Conservation (phyloP, 2,329 filamentous ascomycete species). For the Fusarium drepaniforme region DNA sequence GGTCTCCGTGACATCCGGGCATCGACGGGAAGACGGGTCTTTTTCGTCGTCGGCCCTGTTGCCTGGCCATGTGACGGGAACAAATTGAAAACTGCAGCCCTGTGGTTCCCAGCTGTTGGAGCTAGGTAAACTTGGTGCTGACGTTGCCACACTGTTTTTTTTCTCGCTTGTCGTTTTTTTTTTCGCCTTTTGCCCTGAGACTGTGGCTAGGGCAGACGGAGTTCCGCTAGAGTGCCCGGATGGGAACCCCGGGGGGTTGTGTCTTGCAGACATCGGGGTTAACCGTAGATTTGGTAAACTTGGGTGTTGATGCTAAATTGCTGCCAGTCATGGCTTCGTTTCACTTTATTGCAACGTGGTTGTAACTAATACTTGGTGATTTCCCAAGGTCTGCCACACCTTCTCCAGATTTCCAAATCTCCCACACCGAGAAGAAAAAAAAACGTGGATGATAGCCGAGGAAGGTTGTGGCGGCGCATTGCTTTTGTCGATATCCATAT, state of each 20-base stretch:
- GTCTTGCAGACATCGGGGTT: conserved; percentile 20
- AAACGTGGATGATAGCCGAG: conserved; percentile 19
- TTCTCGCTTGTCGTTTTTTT: conserved; percentile 7
- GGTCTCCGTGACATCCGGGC: conserved; percentile 45
- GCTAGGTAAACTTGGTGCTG: conserved; percentile 19
- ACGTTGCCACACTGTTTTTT: conserved; percentile 32
- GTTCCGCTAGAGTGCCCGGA: conserved; percentile 22
- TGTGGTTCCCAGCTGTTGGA: conserved; percentile 29
- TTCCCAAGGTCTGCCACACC: conserved; percentile 30
- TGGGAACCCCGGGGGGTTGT: conserved; percentile 25
- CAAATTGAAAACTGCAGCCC: conserved; percentile 40
- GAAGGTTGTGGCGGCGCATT: conserved; percentile 22
- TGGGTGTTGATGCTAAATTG: conserved; percentile 1
- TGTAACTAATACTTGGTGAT: conserved; percentile 20
- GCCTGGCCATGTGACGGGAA: conserved; percentile 40
- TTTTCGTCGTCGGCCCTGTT: conserved; percentile 40
- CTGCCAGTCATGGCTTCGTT: conserved; percentile 10
- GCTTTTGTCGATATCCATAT: conserved; percentile 13
- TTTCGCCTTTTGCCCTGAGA: conserved; percentile 21
- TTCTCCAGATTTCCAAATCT: conserved; percentile 10
- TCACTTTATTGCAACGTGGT: conserved; percentile 10
- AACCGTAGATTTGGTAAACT: conserved; percentile 14
- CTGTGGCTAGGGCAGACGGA: conserved; percentile 33
- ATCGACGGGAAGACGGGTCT: conserved; percentile 40
- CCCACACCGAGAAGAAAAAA: conserved; percentile 2